Evolutionary conservation across 1,139 yeast genomes (phyloP).

Genomic region (Saccharomycopsis hybrid): DNA sequence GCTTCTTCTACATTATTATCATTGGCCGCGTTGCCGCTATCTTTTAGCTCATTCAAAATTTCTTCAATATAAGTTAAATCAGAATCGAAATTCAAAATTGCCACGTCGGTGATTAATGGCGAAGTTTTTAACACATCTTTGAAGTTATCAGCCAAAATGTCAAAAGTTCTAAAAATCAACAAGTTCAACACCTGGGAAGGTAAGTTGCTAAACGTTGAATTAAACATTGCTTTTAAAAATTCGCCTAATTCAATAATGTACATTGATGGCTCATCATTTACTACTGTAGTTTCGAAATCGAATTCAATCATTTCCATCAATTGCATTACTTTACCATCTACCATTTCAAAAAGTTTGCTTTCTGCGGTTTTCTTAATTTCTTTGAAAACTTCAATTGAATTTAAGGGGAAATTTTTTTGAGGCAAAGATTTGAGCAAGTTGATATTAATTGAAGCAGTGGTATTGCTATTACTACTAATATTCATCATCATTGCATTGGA

Average conservation of each 20-base stretch:
- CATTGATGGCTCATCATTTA: constrained; percentile 59
- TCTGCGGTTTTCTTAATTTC: constrained; percentile 71
- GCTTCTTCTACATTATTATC: constrained; percentile 24
- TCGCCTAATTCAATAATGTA: constrained; percentile 83
- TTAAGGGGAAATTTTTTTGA: constrained; percentile 39
- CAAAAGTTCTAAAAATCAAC: constrained; percentile 80
- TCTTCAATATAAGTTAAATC: constrained; percentile 57
- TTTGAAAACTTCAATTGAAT: constrained; percentile 51
- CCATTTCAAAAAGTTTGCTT: constrained; percentile 69
- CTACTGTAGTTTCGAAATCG: constrained; percentile 55
- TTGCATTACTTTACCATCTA: constrained; percentile 72
- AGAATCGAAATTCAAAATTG: constrained; percentile 52
- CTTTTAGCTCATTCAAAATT: constrained; percentile 26
- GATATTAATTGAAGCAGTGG: constrained; percentile 22
- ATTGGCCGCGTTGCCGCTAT: no score
- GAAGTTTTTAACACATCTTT: constrained; percentile 53
- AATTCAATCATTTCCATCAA: constrained; percentile 81
- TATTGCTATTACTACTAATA: constrained; percentile 20
- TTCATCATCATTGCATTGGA: constrained; percentile 29
- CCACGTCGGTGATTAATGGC: constrained; percentile 37
- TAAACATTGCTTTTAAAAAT: constrained; percentile 78
- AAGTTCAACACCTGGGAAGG: constrained; percentile 75
- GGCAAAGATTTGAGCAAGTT: constrained; percentile 26
- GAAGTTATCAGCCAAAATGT: constrained; percentile 71
- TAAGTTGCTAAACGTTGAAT: constrained; percentile 76